Percentiles rank a stretch among this genome's conserved stretches.
These are phyloP conservation scores for Lachnellula hyalina DNA, from an alignment of 2,329 filamentous ascomycete genomes.

Conservation along the genomic window DNA sequence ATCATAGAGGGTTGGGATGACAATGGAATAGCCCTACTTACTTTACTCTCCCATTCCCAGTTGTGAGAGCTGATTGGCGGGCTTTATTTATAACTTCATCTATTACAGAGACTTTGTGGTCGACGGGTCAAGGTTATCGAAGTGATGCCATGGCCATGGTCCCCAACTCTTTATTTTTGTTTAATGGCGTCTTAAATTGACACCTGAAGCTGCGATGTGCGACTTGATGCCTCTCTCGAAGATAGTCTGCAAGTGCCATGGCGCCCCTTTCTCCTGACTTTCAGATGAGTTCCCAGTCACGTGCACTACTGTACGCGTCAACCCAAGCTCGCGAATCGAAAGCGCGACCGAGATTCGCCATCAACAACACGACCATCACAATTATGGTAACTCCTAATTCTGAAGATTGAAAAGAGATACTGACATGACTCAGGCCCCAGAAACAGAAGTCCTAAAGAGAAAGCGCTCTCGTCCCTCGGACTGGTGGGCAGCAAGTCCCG, in stretches of 20 bases:
- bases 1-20: background rate
- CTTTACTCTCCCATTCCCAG: background rate
- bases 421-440: slow-evolving; percentile 17
- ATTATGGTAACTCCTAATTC: slow-evolving; percentile 2
- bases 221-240: too few relatives aligned
- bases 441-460: slow-evolving; percentile 20
- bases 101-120: too few relatives aligned
- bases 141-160: too few relatives aligned
- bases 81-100: too few relatives aligned
- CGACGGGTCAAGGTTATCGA: too few relatives aligned
- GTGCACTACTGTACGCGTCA: background rate
- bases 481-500: slow-evolving; percentile 23
- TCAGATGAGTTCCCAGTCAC: background rate
- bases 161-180: too few relatives aligned
- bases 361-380: slow-evolving; percentile 3
- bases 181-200: too few relatives aligned
- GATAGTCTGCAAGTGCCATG: too few relatives aligned
- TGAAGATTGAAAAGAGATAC: background rate
- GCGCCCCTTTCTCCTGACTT: too few relatives aligned
- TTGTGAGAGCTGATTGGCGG: too few relatives aligned
- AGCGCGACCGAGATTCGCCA: background rate
- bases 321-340: background rate
- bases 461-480: slow-evolving; percentile 25
- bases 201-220: too few relatives aligned
- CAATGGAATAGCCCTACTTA: background rate